Evolutionary conservation across 805 yeast genomes (phyloP).

Genomic region (Yarrowia deformans): DNA sequence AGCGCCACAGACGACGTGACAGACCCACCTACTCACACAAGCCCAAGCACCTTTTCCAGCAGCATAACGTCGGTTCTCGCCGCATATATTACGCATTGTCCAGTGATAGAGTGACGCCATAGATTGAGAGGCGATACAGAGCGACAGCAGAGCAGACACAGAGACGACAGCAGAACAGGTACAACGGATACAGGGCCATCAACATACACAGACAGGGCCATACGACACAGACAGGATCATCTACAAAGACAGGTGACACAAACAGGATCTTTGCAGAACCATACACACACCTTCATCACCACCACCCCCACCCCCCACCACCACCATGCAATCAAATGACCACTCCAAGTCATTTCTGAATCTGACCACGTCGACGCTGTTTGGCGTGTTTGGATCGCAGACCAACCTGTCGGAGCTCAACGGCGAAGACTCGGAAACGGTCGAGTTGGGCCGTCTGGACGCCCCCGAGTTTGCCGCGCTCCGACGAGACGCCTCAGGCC

Average conservation of each 20-base stretch:
- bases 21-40: neutral
- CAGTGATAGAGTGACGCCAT: slow-evolving; percentile 19
- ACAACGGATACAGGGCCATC: neutral
- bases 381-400: slow-evolving; percentile 53
- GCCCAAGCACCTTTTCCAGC: neutral
- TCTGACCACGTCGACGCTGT: slow-evolving; percentile 49
- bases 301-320: neutral
- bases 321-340: slow-evolving; percentile 23
- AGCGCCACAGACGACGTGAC: neutral
- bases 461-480: slow-evolving; percentile 20
- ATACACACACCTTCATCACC: neutral
- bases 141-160: neutral
- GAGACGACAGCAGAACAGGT: neutral
- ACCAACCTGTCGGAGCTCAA: slow-evolving; percentile 51
- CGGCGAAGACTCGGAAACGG: slow-evolving; percentile 45
- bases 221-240: neutral
- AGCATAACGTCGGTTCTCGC: neutral
- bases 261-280: neutral
- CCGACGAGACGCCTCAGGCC: slow-evolving; percentile 26
- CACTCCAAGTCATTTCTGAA: slow-evolving; percentile 44
- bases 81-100: slow-evolving; percentile 17
- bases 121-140: neutral
- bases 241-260: slow-evolving; percentile 9
- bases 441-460: slow-evolving; percentile 29
- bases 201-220: neutral